These are phyloP conservation scores for Blastomyces gilchristii DNA, from an alignment of 2,329 filamentous ascomycete species.

Conservation along the genomic window DNA sequence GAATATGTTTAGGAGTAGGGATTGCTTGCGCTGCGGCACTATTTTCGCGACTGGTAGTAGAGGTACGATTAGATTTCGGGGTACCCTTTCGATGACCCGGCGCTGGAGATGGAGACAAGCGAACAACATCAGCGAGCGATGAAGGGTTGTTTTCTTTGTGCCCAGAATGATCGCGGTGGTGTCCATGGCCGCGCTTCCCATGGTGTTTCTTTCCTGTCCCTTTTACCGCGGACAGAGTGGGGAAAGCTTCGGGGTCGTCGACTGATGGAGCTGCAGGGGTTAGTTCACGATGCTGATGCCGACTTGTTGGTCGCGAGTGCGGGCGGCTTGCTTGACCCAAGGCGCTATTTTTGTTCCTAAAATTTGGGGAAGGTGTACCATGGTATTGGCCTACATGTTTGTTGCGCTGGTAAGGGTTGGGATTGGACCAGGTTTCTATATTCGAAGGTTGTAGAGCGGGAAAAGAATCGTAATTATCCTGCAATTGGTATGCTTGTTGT, in stretches of 20 bases:
- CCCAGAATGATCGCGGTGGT: conserved; percentile 47
- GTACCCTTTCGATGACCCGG: conserved; percentile 45
- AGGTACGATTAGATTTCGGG: conserved; percentile 51
- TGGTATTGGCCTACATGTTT: conserved; percentile 31
- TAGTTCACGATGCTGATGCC: conserved; percentile 57
- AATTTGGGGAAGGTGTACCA: conserved; percentile 19
- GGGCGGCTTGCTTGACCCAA: conserved; percentile 50
- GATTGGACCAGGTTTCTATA: conserved; percentile 48
- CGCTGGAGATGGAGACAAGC: conserved; percentile 81
- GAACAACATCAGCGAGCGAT: conserved; percentile 86
- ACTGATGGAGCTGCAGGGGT: conserved; percentile 63
- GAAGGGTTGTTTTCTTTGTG: conserved; percentile 61
- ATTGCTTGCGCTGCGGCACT: conserved; percentile 75
- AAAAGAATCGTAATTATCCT: conserved; percentile 69
- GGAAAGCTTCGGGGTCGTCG: conserved; percentile 93
- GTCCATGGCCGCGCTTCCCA: conserved; percentile 75
- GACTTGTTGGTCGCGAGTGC: conserved; percentile 73
- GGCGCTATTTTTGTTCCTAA: conserved; percentile 44
- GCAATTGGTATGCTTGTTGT: conserved; percentile 63
- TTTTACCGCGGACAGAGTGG: conserved; percentile 73
- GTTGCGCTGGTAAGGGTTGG: conserved; percentile 38
- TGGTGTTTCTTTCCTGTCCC: conserved; percentile 75
- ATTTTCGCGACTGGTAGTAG: conserved; percentile 60
- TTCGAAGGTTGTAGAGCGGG: conserved; percentile 58
- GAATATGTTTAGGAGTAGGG: conserved; percentile 77